Conservation (phyloP, 2,329 filamentous ascomycete species). For the Sclerotinia borealis region DNA sequence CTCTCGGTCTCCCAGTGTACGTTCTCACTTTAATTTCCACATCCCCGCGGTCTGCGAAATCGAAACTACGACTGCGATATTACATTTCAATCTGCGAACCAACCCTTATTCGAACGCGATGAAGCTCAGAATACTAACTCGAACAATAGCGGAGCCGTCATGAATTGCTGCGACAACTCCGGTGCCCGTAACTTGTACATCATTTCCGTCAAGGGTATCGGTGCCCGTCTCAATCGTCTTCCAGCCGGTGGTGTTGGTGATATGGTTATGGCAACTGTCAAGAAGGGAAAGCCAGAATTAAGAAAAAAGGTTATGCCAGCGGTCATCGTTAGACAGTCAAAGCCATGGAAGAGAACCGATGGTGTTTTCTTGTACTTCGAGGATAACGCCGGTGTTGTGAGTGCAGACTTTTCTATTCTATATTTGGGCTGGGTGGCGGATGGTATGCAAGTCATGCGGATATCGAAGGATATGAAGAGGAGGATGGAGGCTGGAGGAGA, state of each 20-base stretch:
- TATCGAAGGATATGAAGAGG: not conserved
- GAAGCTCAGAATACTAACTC: conserved; percentile 12
- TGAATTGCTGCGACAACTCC: conserved; percentile 99
- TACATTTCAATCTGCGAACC: not conserved
- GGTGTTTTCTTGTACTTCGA: conserved; percentile 99
- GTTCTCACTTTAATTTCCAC: conserved; percentile 38
- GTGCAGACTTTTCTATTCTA: conserved; percentile 37
- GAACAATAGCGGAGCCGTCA: conserved; percentile 77
- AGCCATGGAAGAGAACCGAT: conserved; percentile 98
- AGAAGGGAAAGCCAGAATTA: conserved; percentile 99
- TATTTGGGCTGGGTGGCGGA: not conserved
- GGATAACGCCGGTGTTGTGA: conserved; percentile 98
- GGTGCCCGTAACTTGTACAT: conserved; percentile 99
- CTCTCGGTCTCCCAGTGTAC: conserved; percentile 99
- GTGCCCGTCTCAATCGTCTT: conserved; percentile 94
- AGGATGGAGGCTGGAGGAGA: not conserved
- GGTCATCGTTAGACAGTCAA: conserved; percentile 97
- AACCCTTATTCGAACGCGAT: not conserved
- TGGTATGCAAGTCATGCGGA: not conserved
- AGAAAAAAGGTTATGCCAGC: conserved; percentile 99
- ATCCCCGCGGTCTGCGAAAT: conserved; percentile 25
- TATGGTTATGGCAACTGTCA: conserved; percentile 99
- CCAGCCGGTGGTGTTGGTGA: conserved; percentile 96
- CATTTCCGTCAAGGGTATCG: conserved; percentile 98
- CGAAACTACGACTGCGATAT: conserved; percentile 23